Evolutionary conservation across 73 alveolate species (phyloP).

Genomic region (Uronychia binucleata): DNA sequence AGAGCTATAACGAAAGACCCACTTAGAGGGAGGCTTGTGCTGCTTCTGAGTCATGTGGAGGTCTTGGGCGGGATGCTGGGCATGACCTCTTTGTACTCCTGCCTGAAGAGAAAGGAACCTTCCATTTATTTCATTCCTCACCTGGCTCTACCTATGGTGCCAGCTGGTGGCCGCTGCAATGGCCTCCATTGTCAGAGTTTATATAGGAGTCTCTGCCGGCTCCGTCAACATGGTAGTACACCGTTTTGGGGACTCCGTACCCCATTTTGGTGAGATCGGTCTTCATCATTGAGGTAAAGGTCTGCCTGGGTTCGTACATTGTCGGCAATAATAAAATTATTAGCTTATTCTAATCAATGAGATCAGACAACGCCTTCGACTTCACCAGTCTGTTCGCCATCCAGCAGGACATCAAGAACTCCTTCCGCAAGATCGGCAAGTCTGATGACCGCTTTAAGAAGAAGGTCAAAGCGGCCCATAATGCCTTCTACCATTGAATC

Average conservation of each 20-base stretch:
- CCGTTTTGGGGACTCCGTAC: conserved; percentile 26
- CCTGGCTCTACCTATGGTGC: conserved; percentile 1
- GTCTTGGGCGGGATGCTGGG: background rate
- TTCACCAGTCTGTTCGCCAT: background rate
- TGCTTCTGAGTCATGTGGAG: no score
- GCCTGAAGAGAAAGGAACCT: background rate
- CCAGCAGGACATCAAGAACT: background rate
- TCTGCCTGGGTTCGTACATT: background rate
- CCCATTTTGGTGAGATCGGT: background rate
- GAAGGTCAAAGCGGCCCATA: background rate
- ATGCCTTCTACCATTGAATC: background rate
- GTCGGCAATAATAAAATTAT: no score
- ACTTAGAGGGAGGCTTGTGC: no score
- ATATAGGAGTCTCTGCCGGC: conserved; percentile 66
- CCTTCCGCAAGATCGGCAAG: background rate
- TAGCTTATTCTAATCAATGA: background rate
- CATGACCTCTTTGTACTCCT: background rate
- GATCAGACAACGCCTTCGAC: background rate
- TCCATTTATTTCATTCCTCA: background rate
- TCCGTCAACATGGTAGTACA: conserved; percentile 47
- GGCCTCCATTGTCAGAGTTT: conserved; percentile 46
- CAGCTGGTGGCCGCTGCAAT: conserved; percentile 1
- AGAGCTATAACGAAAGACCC: no score
- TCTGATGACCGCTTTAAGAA: background rate
- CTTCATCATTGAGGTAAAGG: background rate